phyloP scores from a whole-genome alignment of 2,329 filamentous ascomycete genomes.

The Phyllachora maydis region DNA sequence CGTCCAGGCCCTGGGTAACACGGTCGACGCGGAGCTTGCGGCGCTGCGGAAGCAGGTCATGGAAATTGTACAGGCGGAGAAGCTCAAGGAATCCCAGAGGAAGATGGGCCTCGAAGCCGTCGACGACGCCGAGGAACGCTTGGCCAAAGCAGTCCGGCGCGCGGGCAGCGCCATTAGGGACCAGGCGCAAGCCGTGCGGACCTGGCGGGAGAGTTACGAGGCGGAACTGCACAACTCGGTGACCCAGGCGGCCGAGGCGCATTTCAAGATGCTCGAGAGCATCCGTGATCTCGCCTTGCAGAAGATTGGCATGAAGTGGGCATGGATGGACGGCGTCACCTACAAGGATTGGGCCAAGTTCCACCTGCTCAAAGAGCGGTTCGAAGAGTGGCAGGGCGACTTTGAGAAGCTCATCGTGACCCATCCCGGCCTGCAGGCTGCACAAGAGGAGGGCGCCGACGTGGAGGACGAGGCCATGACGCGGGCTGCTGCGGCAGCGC shows the following conservation, averaged over 20 bases:
- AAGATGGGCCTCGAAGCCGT: slow-evolving; percentile 13
- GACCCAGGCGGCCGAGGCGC: slow-evolving; percentile 53
- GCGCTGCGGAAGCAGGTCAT: slow-evolving; percentile 49
- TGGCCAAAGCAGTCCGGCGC: slow-evolving; percentile 31
- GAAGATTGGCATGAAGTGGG: slow-evolving; percentile 87
- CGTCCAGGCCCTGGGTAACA: slow-evolving; percentile 46
- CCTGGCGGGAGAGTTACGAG: slow-evolving; percentile 58
- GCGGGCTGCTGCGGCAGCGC: slow-evolving; percentile 57
- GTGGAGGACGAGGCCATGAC: slow-evolving; percentile 66
- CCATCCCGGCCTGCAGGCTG: slow-evolving; percentile 49
- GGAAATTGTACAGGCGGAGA: slow-evolving; percentile 28
- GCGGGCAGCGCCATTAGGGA: slow-evolving; percentile 57
- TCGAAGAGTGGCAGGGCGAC: slow-evolving; percentile 69
- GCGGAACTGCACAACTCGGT: slow-evolving; percentile 48
- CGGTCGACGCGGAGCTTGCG: slow-evolving; percentile 40
- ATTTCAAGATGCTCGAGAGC: slow-evolving; percentile 62
- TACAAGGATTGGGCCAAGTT: slow-evolving; percentile 98
- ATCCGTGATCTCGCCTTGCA: slow-evolving; percentile 72
- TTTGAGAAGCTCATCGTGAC: slow-evolving; percentile 56
- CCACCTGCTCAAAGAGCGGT: slow-evolving; percentile 64
- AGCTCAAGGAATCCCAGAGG: no score
- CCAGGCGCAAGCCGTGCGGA: slow-evolving; percentile 54
- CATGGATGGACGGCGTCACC: slow-evolving; percentile 84
- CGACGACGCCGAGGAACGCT: slow-evolving; percentile 18
- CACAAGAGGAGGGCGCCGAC: slow-evolving; percentile 32